Evolutionary conservation across 2,329 filamentous ascomycete species (phyloP).

Genomic region (Atkinsonella hypoxylon): DNA sequence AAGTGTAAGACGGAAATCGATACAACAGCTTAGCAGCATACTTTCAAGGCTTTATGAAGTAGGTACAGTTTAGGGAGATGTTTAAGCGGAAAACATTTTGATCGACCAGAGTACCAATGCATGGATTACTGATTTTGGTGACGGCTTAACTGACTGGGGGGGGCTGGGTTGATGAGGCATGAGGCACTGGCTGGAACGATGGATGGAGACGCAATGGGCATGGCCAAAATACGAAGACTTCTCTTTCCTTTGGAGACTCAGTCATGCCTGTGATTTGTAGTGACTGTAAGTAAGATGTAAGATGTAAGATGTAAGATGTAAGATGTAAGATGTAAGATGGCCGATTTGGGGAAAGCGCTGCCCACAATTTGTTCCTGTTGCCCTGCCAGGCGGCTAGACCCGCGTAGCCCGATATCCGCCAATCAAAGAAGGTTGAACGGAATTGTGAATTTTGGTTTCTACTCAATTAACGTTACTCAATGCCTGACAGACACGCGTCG

Average conservation of each 20-base stretch:
- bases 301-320: no score
- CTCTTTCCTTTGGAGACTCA: not conserved
- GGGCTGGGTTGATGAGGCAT: slow-evolving; percentile 1
- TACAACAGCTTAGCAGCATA: slow-evolving; percentile 7
- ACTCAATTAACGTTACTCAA: not conserved
- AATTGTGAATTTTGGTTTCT: not conserved
- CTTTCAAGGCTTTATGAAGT: slow-evolving; percentile 11
- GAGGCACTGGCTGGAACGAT: not conserved
- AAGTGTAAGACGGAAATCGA: slow-evolving; percentile 9
- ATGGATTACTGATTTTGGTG: slow-evolving; percentile 20
- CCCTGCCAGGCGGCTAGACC: not conserved
- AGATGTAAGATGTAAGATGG: no score
- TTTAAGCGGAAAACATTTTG: slow-evolving; percentile 19
- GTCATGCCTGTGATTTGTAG: no score
- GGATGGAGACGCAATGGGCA: not conserved
- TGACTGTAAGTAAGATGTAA: no score
- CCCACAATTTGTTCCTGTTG: not conserved
- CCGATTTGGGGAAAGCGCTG: not conserved
- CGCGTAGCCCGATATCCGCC: not conserved
- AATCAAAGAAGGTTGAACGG: not conserved
- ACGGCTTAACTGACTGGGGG: slow-evolving; percentile 9
- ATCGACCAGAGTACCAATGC: slow-evolving; percentile 16
- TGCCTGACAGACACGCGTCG: not conserved
- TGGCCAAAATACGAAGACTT: not conserved
- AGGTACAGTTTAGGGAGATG: slow-evolving; percentile 20